Percentiles rank a stretch among this genome's conserved stretches.
Evolutionary conservation across 192 early-diverging fungal species (phyloP).

Genomic region (Gryganskiella cystojenkinii): DNA sequence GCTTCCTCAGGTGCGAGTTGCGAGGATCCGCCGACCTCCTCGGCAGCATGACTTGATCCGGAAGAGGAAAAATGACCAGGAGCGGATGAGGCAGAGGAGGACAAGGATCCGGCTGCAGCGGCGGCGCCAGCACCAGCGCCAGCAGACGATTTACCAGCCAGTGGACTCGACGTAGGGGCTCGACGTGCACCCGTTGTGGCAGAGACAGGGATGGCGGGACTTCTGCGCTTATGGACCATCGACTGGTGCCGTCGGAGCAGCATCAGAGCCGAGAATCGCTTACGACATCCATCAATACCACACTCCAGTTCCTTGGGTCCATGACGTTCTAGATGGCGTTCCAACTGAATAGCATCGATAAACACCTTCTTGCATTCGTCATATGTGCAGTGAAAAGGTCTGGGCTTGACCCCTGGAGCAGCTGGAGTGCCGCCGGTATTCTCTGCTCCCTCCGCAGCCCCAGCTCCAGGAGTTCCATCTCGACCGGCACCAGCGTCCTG

Average conservation of each 20-base stretch:
- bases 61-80: not conserved
- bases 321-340: constrained; percentile 50
- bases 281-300: constrained; percentile 51
- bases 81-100: not conserved
- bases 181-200: constrained; percentile 1
- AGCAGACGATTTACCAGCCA: constrained; percentile 4
- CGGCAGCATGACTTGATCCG: not conserved
- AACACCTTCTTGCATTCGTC: constrained; percentile 53
- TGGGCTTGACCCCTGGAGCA: constrained; percentile 17
- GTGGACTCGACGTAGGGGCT: constrained; percentile 6
- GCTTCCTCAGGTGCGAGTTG: too few relatives aligned
- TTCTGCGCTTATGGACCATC: constrained; percentile 48
- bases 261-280: constrained; percentile 51
- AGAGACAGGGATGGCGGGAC: constrained; percentile 22
- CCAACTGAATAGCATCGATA: constrained; percentile 41
- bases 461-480: too few relatives aligned
- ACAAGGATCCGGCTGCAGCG: not conserved
- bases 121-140: not conserved
- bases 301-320: constrained; percentile 51
- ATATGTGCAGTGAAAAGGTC: constrained; percentile 45
- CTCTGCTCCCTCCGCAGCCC: not conserved
- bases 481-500: too few relatives aligned
- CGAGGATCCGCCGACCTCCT: too few relatives aligned
- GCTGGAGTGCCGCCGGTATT: not conserved
- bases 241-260: constrained; percentile 50